Conservation (phyloP, 139 green algal species). For the Picochlorum sp. region DNA sequence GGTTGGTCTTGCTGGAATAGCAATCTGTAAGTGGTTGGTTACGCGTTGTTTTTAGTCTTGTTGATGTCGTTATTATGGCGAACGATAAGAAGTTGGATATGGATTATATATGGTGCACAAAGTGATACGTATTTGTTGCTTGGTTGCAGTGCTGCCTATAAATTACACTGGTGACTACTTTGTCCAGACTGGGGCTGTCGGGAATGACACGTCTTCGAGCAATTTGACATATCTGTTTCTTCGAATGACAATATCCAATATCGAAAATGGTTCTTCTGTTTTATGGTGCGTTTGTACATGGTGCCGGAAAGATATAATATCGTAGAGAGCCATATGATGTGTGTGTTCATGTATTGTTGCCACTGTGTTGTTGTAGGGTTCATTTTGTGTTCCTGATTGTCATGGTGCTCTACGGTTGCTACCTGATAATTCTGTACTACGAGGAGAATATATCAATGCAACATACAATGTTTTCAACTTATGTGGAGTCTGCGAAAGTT, state of each 20-base stretch:
- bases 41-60: too few relatives aligned
- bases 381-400: constrained; percentile 5
- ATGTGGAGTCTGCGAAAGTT: background rate
- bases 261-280: background rate
- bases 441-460: constrained; percentile 6
- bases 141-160: constrained; percentile 1
- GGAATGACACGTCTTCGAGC: background rate
- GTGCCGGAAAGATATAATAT: too few relatives aligned
- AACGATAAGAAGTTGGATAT: too few relatives aligned
- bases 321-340: too few relatives aligned
- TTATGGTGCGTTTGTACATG: too few relatives aligned
- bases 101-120: too few relatives aligned
- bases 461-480: background rate
- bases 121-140: too few relatives aligned
- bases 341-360: too few relatives aligned
- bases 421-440: background rate
- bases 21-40: too few relatives aligned
- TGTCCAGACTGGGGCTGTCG: background rate
- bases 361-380: too few relatives aligned
- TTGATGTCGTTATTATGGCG: too few relatives aligned
- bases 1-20: constrained; percentile 1
- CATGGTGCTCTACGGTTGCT: background rate
- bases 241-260: constrained; percentile 10
- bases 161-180: constrained; percentile 8
- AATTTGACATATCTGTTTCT: constrained; percentile 4